Evolutionary conservation across 441 rosid species (phyloP).

Genomic region (Oxalis stricta): DNA sequence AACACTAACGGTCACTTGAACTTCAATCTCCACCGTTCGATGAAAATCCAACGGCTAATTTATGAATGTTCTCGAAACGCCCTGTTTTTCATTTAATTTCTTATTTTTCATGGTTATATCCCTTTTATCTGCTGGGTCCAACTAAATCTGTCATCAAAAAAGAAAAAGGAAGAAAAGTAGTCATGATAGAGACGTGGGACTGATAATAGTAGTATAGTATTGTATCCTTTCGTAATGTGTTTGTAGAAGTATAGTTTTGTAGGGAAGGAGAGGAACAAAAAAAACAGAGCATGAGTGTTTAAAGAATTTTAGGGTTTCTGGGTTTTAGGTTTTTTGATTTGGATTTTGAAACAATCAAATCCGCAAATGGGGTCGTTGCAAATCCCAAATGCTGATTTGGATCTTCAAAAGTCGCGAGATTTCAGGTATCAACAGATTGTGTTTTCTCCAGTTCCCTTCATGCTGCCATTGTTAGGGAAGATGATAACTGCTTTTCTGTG

Average conservation of each 20-base stretch:
- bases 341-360: slow-evolving; percentile 9
- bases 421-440: slow-evolving; percentile 23
- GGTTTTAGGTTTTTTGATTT: slow-evolving; percentile 10
- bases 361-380: slow-evolving; percentile 26
- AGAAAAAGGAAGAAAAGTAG: slow-evolving; percentile 26
- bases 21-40: slow-evolving; percentile 35
- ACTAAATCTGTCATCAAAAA: slow-evolving; percentile 17
- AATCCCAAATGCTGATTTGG: slow-evolving; percentile 30
- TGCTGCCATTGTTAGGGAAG: slow-evolving; percentile 22
- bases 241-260: slow-evolving; percentile 15
- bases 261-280: slow-evolving; percentile 7
- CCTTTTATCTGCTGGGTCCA: slow-evolving; percentile 7
- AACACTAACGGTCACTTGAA: slow-evolving; percentile 68
- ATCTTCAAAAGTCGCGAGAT: slow-evolving; percentile 21
- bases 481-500: slow-evolving; percentile 16
- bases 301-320: slow-evolving; percentile 12
- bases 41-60: slow-evolving; percentile 37
- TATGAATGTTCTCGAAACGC: slow-evolving; percentile 22
- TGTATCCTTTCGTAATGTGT: not conserved
- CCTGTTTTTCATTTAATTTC: slow-evolving; percentile 12
- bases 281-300: slow-evolving; percentile 5
- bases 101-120: too few relatives aligned
- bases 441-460: slow-evolving; percentile 14
- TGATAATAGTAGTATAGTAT: slow-evolving; percentile 17
- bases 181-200: slow-evolving; percentile 26